Base-by-base conservation (phyloP, 176 grass and related monocot species). In the Ampelocalamus luodianensis region DNA sequence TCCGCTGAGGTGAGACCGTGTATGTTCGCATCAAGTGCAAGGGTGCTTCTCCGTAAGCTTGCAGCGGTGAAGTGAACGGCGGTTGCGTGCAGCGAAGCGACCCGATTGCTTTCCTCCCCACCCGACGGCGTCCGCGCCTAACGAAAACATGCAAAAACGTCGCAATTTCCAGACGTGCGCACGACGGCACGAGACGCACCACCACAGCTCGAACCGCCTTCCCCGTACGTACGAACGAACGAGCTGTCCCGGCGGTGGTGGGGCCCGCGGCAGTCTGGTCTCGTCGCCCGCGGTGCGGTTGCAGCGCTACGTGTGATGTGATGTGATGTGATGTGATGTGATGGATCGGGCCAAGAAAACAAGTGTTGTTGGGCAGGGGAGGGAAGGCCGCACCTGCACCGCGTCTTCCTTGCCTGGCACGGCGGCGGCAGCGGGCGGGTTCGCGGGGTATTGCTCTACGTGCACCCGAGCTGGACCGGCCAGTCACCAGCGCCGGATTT, bases 341-440 rank as follows among this genome's bases (percentile, higher is more conserved):
- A 74, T 24, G 79, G 78, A n/a, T 7, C 5, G 72, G 15, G 37
- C 45, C 32, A 0, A 54, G 39, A 82, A 66, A 65, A 24, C 10
- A 68, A 22, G 60, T 7, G 70, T 22, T 74, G 64, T 15, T 44
- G 56, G 22, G 12, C 34, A 20, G 8, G 12, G 61, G 18, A 81
- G 60, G 24, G 26, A 10, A 16, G 37, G 63, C 10, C 53, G 82
- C 87, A 58, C 68, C 83, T 76, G 74, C 79, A 10, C 58, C 79
- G 84, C 72, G 72, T 38, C 83, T 86, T 90, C 73, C 84, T 83
- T 83, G 79, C 48, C 23, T 50, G 67, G 46, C 89, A 79, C 62
- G 77, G 77, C 87, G 72, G 58, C 82, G 13, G 43, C 60, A 6
- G 10, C 54, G 1, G 50, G 5, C 16, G 51, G n/a, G 26, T 79